Conservation (phyloP, 2,329 filamentous ascomycete species). For the Diaporthe helianthi region DNA sequence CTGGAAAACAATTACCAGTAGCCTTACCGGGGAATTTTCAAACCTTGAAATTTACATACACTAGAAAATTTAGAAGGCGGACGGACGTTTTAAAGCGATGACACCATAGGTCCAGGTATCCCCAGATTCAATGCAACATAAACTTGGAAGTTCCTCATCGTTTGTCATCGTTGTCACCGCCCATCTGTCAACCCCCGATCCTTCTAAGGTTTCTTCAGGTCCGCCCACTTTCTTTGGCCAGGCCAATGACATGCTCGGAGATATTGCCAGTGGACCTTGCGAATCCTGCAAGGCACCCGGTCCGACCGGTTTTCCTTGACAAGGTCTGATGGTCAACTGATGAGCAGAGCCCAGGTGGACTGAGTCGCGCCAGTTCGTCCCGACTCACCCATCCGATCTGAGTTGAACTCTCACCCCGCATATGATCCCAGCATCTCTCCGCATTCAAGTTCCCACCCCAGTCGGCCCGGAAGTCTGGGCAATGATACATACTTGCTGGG, state of each 20-base stretch:
- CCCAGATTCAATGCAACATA: slow-evolving; percentile 17
- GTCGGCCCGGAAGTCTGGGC: slow-evolving; percentile 24
- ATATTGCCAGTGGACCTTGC: background rate
- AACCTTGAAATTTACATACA: too few species aligned
- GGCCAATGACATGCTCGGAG: background rate
- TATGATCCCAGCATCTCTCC: slow-evolving; percentile 24
- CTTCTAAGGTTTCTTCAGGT: background rate
- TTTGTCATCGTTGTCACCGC: slow-evolving; percentile 3
- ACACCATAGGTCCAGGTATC: slow-evolving; percentile 1
- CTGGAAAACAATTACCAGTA: background rate
- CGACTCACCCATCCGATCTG: background rate
- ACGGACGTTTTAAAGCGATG: background rate
- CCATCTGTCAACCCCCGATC: background rate
- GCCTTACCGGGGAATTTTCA: background rate
- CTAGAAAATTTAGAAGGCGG: too few species aligned
- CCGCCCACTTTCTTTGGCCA: background rate
- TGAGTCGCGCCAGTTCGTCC: slow-evolving; percentile 21
- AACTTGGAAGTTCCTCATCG: background rate
- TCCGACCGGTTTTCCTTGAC: background rate
- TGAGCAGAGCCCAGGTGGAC: background rate
- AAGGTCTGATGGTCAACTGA: slow-evolving; percentile 26
- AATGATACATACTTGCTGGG: slow-evolving; percentile 13
- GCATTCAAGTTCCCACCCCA: slow-evolving; percentile 26
- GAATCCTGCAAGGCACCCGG: background rate
- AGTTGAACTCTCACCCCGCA: background rate